Evolutionary conservation across 352 stramenopile species (phyloP).

Genomic region (Phytophthora podocarpi): DNA sequence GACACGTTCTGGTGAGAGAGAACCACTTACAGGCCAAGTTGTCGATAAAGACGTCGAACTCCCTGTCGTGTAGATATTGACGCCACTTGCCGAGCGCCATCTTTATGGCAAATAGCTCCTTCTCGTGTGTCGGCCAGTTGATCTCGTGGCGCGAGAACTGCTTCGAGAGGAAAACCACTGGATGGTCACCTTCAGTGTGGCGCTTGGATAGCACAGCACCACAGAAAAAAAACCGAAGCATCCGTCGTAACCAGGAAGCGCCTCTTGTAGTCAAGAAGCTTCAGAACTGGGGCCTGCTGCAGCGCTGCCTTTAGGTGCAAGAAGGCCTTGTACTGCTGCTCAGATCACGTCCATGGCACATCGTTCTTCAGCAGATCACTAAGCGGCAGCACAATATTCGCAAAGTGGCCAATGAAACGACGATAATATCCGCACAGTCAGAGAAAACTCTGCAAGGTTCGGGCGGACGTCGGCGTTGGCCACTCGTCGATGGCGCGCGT

Average conservation of each 20-base stretch:
- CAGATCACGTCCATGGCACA: slow-evolving; percentile 15
- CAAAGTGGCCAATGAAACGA: slow-evolving; percentile 32
- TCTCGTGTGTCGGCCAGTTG: slow-evolving; percentile 9
- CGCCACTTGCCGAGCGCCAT: background rate
- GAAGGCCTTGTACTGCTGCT: slow-evolving; percentile 22
- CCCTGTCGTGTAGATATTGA: slow-evolving; percentile 1
- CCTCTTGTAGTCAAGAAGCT: slow-evolving; percentile 25
- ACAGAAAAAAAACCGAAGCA: slow-evolving; percentile 22
- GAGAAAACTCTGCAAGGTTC: slow-evolving; percentile 35
- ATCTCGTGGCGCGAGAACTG: slow-evolving; percentile 1
- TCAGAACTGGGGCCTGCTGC: slow-evolving; percentile 29
- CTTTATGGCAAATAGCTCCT: slow-evolving; percentile 18
- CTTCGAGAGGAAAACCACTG: slow-evolving; percentile 1
- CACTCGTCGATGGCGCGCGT: slow-evolving; percentile 26
- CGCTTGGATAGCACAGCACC: slow-evolving; percentile 1
- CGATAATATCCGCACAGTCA: slow-evolving; percentile 36
- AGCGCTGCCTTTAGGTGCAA: slow-evolving; percentile 26
- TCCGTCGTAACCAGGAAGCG: slow-evolving; percentile 40
- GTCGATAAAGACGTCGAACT: slow-evolving; percentile 18
- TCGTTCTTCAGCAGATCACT: slow-evolving; percentile 33
- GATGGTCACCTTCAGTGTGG: background rate
- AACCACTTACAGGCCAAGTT: slow-evolving; percentile 1
- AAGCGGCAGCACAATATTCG: slow-evolving; percentile 18
- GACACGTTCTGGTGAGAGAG: background rate
- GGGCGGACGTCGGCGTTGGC: slow-evolving; percentile 1